phyloP scores from a whole-genome alignment of 306 rosid species.

The Begonia masoniana region DNA sequence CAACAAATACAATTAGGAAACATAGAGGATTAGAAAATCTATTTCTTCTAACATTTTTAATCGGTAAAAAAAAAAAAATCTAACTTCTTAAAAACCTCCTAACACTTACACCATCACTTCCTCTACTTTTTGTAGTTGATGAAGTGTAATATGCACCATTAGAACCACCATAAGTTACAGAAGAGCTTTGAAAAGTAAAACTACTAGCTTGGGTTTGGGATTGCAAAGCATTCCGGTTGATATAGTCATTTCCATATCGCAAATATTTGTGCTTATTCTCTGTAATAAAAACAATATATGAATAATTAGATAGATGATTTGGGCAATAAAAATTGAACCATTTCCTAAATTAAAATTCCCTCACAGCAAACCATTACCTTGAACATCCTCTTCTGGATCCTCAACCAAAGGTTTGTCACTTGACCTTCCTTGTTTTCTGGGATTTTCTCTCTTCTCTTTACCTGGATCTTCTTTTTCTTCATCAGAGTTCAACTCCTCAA shows the following conservation, averaged over 20 bases:
- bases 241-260: constrained; percentile 20
- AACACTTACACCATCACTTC: constrained; percentile 76
- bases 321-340: neutral
- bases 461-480: constrained; percentile 38
- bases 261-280: constrained; percentile 38
- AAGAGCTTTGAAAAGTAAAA: constrained; percentile 74
- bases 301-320: neutral
- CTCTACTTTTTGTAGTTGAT: constrained; percentile 50
- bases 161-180: constrained; percentile 53
- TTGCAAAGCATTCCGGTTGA: constrained; percentile 9
- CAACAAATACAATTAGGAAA: constrained; percentile 14
- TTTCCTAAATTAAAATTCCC: neutral
- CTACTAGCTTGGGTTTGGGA: constrained; percentile 46
- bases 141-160: constrained; percentile 58
- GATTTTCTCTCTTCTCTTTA: constrained; percentile 29
- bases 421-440: constrained; percentile 25
- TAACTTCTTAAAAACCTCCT: no score
- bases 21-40: constrained; percentile 7
- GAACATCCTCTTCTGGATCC: constrained; percentile 49
- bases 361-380: constrained; percentile 26
- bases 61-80: neutral
- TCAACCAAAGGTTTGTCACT: constrained; percentile 27
- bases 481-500: constrained; percentile 74
- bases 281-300: constrained; percentile 12
- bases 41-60: constrained; percentile 1